Evolutionary conservation across 2,329 filamentous ascomycete genomes (phyloP).

Genomic region (Talaromyces rugulosus): DNA sequence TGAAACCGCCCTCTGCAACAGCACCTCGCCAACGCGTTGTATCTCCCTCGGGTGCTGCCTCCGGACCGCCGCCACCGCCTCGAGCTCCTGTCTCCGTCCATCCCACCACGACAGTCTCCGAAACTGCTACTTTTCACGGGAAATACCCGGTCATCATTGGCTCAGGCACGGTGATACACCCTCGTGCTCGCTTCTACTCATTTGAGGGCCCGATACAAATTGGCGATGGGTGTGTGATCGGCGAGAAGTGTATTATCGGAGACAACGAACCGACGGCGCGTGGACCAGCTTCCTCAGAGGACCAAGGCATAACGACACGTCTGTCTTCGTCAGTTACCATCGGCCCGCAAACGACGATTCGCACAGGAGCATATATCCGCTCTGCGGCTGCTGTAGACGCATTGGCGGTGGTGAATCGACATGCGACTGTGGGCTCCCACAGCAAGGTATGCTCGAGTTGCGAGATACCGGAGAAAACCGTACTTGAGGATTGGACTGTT

Average conservation of each 20-base stretch:
- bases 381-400: constrained; percentile 42
- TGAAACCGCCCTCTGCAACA: constrained; percentile 22
- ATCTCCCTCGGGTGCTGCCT: constrained; percentile 14
- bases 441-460: constrained; percentile 67
- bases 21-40: constrained; percentile 21
- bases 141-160: constrained; percentile 74
- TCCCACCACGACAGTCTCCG: constrained; percentile 35
- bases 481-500: constrained; percentile 64
- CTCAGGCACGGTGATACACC: constrained; percentile 77
- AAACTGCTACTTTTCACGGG: constrained; percentile 49
- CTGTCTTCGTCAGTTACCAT: constrained; percentile 38
- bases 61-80: constrained; percentile 23
- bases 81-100: constrained; percentile 34
- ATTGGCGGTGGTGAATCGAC: constrained; percentile 33
- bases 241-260: constrained; percentile 55
- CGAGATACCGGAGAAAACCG: constrained; percentile 53
- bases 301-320: constrained; percentile 20
- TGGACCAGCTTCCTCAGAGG: constrained; percentile 4
- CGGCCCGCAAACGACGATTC: constrained; percentile 33
- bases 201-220: constrained; percentile 73
- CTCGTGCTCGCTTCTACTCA: constrained; percentile 74
- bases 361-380: constrained; percentile 36
- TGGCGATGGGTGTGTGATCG: constrained; percentile 75
- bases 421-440: constrained; percentile 45
- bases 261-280: constrained; percentile 42